Percentiles rank a stretch among this genome's conserved stretches.
Conservation (phyloP, 345 rosid species). For the Gossypium stocksii region DNA sequence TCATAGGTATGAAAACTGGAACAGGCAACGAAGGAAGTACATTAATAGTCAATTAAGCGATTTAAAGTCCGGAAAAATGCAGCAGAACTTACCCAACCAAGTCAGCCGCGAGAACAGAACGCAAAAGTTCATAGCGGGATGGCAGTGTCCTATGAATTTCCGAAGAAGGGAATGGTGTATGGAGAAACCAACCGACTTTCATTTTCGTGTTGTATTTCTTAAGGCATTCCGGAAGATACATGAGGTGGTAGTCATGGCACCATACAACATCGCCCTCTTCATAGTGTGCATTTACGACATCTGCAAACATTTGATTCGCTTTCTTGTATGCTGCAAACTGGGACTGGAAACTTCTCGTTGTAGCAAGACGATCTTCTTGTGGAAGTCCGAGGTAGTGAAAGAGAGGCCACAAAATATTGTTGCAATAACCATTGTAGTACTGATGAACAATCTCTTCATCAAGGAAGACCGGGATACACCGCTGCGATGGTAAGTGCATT, state of each 20-base stretch:
- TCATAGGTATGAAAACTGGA: constrained; percentile 94
- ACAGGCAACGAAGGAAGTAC: background rate
- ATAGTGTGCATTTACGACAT: constrained; percentile 84
- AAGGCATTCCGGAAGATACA: constrained; percentile 95
- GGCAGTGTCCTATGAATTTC: constrained; percentile 98
- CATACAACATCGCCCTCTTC: constrained; percentile 99
- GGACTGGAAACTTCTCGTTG: constrained; percentile 96
- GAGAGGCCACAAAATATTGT: constrained; percentile 97
- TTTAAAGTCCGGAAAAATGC: background rate
- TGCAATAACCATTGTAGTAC: constrained; percentile 97
- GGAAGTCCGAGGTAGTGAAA: constrained; percentile 98
- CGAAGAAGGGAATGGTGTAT: constrained; percentile 98
- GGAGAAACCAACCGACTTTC: constrained; percentile 99
- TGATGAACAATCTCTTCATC: constrained; percentile 99
- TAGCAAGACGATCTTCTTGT: constrained; percentile 98
- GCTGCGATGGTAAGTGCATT: constrained; percentile 36
- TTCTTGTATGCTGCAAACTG: constrained; percentile 93
- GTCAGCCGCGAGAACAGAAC: constrained; percentile 96
- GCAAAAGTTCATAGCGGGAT: constrained; percentile 86
- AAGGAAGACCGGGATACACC: constrained; percentile 98
- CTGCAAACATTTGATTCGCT: constrained; percentile 98
- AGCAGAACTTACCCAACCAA: constrained; percentile 74
- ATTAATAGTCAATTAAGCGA: background rate
- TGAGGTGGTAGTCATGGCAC: constrained; percentile 99
- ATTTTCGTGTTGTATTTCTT: constrained; percentile 71